phyloP scores from a whole-genome alignment of 768 basidiomycete species.

The Kwoniella europaea region DNA sequence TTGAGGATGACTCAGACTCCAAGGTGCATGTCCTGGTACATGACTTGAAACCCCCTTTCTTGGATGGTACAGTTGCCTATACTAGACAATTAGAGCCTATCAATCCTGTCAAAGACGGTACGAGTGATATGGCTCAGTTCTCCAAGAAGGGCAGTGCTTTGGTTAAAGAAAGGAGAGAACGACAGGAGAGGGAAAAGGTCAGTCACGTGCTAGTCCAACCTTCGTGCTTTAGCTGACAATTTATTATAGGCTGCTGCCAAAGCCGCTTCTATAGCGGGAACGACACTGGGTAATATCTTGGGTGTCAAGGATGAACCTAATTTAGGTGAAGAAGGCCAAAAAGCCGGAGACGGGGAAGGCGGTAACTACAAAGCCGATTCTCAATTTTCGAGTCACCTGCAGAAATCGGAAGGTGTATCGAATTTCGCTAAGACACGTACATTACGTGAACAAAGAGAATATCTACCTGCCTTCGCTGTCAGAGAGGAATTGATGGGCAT shows the following conservation, averaged over 20 bases:
- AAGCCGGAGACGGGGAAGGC: conserved; percentile 52
- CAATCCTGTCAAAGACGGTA: conserved; percentile 90
- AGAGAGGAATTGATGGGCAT: conserved; percentile 87
- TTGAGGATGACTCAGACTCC: conserved; percentile 93
- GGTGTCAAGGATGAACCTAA: conserved; percentile 95
- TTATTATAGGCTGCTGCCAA: conserved; percentile 82
- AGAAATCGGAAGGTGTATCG: conserved; percentile 71
- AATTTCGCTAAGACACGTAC: conserved; percentile 80
- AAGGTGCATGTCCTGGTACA: conserved; percentile 94
- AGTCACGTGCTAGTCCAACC: not conserved
- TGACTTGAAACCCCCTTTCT: conserved; percentile 94
- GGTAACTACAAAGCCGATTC: conserved; percentile 85
- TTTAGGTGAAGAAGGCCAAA: conserved; percentile 68
- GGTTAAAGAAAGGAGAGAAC: conserved; percentile 93
- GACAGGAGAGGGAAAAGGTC: conserved; percentile 77
- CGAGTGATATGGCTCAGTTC: conserved; percentile 94
- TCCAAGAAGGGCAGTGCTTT: conserved; percentile 94
- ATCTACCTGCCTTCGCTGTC: conserved; percentile 95
- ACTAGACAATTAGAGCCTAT: conserved; percentile 97
- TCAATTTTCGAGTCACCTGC: conserved; percentile 94
- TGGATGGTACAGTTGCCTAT: conserved; percentile 93
- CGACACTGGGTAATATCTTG: conserved; percentile 94
- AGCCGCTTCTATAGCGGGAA: conserved; percentile 87
- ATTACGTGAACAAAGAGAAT: conserved; percentile 92
- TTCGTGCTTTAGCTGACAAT: conserved; percentile 3